phyloP scores from a whole-genome alignment of 176 grass and related monocot species.

The Ensete glaucum region DNA sequence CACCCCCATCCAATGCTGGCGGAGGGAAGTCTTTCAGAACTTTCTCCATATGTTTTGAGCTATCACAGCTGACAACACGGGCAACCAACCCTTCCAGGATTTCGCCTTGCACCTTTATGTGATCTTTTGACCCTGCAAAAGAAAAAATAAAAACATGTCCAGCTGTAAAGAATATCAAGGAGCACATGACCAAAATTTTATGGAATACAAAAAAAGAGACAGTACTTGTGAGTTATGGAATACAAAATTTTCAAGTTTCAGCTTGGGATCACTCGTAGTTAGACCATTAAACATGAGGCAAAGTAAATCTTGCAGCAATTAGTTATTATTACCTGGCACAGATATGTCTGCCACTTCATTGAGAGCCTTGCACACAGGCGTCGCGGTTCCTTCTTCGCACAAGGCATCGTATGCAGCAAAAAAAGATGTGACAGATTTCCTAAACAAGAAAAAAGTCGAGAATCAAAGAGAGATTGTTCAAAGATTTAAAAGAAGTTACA shows the following conservation, averaged over 20 bases:
- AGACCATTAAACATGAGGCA: not conserved
- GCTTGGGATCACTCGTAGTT: not conserved
- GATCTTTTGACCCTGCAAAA: slow-evolving; percentile 74
- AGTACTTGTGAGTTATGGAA: not conserved
- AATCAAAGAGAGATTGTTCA: slow-evolving; percentile 1
- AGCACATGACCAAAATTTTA: too few species aligned
- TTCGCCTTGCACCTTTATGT: slow-evolving; percentile 82
- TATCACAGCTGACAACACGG: slow-evolving; percentile 64
- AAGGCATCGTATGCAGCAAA: slow-evolving; percentile 92
- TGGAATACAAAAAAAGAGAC: not conserved
- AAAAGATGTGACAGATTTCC: slow-evolving; percentile 86
- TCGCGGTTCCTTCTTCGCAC: slow-evolving; percentile 94
- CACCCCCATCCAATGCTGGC: slow-evolving; percentile 38
- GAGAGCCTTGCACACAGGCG: slow-evolving; percentile 84
- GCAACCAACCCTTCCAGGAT: slow-evolving; percentile 97
- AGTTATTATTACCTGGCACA: slow-evolving; percentile 45
- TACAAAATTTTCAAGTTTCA: not conserved
- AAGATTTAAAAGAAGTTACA: not conserved
- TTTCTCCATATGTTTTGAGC: slow-evolving; percentile 69
- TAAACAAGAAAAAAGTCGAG: slow-evolving; percentile 20
- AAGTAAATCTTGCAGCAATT: not conserved
- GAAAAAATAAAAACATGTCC: not conserved
- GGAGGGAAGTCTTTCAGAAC: slow-evolving; percentile 67
- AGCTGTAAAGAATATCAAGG: not conserved
- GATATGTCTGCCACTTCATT: slow-evolving; percentile 93